These are phyloP conservation scores for Hebeloma cylindrosporum DNA, from an alignment of 768 basidiomycete genomes.

Conservation along the genomic window DNA sequence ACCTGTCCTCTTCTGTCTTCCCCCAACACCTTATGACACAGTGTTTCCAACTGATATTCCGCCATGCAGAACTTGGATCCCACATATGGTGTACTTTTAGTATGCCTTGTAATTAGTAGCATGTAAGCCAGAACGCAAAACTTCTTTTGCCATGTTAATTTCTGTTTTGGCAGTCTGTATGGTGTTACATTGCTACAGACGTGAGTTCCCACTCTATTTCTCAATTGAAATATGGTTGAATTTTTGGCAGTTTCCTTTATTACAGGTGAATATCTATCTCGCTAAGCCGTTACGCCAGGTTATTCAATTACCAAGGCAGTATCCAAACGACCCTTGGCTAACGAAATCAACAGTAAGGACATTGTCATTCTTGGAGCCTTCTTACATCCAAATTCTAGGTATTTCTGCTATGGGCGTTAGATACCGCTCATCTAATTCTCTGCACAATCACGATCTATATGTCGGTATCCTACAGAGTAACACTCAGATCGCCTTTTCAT, in stretches of 20 bases:
- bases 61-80: constrained; percentile 57
- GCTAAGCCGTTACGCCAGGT: neutral
- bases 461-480: constrained; percentile 25
- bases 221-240: constrained; percentile 6
- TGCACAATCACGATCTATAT: constrained; percentile 47
- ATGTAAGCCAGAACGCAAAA: constrained; percentile 38
- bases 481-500: neutral
- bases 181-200: constrained; percentile 47
- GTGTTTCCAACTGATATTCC: too few relatives aligned
- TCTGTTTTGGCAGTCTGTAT: constrained; percentile 36
- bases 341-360: constrained; percentile 41
- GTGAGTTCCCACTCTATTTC: constrained; percentile 24
- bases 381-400: constrained; percentile 27
- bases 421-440: constrained; percentile 45
- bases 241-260: constrained; percentile 37
- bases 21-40: too few relatives aligned
- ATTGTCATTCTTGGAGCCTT: neutral
- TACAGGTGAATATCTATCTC: constrained; percentile 34
- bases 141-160: neutral
- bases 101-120: constrained; percentile 44
- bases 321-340: constrained; percentile 37
- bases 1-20: too few relatives aligned
- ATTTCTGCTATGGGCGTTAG: constrained; percentile 39
- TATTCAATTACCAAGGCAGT: constrained; percentile 29
- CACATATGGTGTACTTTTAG: constrained; percentile 46